Evolutionary conservation across 2,329 filamentous ascomycete genomes (phyloP), one percentile per base, ranked within the genome.

Genomic region (Scytalidium lignicola): DNA sequence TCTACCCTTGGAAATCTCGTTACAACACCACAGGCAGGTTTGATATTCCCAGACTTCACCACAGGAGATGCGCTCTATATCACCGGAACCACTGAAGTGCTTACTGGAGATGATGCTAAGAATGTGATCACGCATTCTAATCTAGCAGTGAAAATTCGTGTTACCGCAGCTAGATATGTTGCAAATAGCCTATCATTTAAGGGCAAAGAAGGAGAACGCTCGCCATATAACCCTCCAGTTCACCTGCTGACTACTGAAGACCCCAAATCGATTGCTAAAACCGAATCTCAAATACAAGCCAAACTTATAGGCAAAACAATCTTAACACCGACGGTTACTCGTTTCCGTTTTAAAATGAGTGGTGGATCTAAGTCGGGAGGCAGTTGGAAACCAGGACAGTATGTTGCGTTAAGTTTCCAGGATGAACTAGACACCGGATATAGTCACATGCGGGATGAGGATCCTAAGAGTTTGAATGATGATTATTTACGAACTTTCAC

Each of bases 401-500:
- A 93, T 66, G 78, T 88, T 17, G 90, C 87, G 1, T 67, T 95
- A 2, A 83, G 87, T 52, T 90, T 95, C 59, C 72, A 75, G 12
- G 65, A 73, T 0, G 83, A 91, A 58, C 70, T 95, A 1, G 81
- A 86, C 54, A 65, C 74, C 10, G 90, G 90, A 1, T 95, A 90
- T 65, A 80, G 76, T 44, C 90, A 95, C 63, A 95, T 95, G 90
- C 74, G 82, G 2, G 84, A 95, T 54, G 81, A 86, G 50, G 88
- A 95, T 56, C 90, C 90, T 4, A 76, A 76, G 55, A 87, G 82
- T 57, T 65, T 95, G 15, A 96, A 95, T 58, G 90, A 95, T 62
- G 89, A 96, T 62, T 91, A 82, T 53, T 73, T 93, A 3, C 74
- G 90, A 22, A 95, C 89, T 0, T 95, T 95, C 61, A 95, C 90